Evolutionary conservation across 306 rosid genomes (phyloP).

Genomic region (Lablab purpureus): DNA sequence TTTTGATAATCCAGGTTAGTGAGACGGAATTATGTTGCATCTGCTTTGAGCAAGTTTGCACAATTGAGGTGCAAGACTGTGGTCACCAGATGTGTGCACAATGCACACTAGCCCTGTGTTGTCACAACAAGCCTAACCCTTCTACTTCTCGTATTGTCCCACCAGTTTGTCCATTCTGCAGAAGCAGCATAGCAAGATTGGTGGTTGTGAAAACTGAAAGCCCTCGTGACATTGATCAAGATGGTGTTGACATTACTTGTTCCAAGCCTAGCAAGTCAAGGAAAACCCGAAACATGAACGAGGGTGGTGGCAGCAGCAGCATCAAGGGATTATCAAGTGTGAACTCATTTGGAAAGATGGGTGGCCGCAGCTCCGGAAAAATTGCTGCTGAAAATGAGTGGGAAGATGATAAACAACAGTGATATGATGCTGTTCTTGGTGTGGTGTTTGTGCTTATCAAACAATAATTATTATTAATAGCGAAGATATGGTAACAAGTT

Average conservation of each 20-base stretch:
- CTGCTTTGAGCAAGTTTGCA: slow-evolving; percentile 92
- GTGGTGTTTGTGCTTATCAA: neutral
- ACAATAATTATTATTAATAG: slow-evolving; percentile 40
- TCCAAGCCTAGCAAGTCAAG: slow-evolving; percentile 72
- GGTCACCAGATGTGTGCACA: slow-evolving; percentile 99
- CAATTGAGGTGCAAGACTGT: slow-evolving; percentile 85
- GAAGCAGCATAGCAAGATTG: slow-evolving; percentile 73
- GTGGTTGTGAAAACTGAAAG: slow-evolving; percentile 62
- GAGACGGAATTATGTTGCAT: slow-evolving; percentile 89
- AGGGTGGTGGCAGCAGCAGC: slow-evolving; percentile 83
- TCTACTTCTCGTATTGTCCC: slow-evolving; percentile 68
- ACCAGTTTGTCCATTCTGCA: slow-evolving; percentile 94
- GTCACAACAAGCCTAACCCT: slow-evolving; percentile 92
- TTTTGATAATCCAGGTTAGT: slow-evolving; percentile 67
- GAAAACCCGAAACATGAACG: slow-evolving; percentile 69
- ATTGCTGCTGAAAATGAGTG: slow-evolving; percentile 72
- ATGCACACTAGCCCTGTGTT: slow-evolving; percentile 91
- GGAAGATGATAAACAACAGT: slow-evolving; percentile 69
- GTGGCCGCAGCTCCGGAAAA: slow-evolving; percentile 72
- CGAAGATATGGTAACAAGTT: slow-evolving; percentile 28
- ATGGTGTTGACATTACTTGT: slow-evolving; percentile 57
- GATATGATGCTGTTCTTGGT: slow-evolving; percentile 30
- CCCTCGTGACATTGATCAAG: slow-evolving; percentile 57
- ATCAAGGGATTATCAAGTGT: slow-evolving; percentile 75
- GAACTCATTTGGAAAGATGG: slow-evolving; percentile 77